phyloP scores from a whole-genome alignment of 352 stramenopile species.

The Phytophthora melonis region DNA sequence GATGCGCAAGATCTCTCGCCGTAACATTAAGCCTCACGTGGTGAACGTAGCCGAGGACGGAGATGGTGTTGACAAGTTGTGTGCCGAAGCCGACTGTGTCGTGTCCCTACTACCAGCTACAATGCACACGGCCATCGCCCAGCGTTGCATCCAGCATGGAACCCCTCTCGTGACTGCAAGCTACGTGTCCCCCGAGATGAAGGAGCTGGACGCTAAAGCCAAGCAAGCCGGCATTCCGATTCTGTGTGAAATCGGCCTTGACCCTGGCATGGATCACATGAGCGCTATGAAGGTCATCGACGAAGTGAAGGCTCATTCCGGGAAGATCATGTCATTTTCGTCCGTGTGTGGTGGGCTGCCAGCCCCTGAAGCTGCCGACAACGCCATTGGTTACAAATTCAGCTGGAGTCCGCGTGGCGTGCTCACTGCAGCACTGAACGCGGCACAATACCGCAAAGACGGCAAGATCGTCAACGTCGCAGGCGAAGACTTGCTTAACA shows the following conservation, averaged over 20 bases:
- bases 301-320: slow-evolving; percentile 91
- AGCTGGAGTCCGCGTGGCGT: slow-evolving; percentile 97
- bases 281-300: slow-evolving; percentile 98
- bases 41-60: slow-evolving; percentile 79
- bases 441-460: slow-evolving; percentile 90
- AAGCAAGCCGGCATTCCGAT: slow-evolving; percentile 90
- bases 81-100: slow-evolving; percentile 91
- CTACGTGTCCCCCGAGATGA: slow-evolving; percentile 96
- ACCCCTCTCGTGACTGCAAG: slow-evolving; percentile 95
- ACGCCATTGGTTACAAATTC: slow-evolving; percentile 98
- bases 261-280: slow-evolving; percentile 98
- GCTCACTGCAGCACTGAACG: slow-evolving; percentile 93
- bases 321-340: slow-evolving; percentile 92
- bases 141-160: slow-evolving; percentile 87
- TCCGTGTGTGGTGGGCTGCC: slow-evolving; percentile 96
- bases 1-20: slow-evolving; percentile 69
- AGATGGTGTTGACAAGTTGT: slow-evolving; percentile 62
- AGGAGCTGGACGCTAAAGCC: slow-evolving; percentile 75
- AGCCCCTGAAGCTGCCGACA: slow-evolving; percentile 95
- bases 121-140: slow-evolving; percentile 93
- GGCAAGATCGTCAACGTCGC: slow-evolving; percentile 86
- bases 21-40: slow-evolving; percentile 75
- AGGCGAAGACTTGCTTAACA: slow-evolving; percentile 89
- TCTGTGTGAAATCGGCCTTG: slow-evolving; percentile 95
- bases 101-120: slow-evolving; percentile 94